phyloP scores from a whole-genome alignment of 306 rosid genomes.

The Rosa persica region DNA sequence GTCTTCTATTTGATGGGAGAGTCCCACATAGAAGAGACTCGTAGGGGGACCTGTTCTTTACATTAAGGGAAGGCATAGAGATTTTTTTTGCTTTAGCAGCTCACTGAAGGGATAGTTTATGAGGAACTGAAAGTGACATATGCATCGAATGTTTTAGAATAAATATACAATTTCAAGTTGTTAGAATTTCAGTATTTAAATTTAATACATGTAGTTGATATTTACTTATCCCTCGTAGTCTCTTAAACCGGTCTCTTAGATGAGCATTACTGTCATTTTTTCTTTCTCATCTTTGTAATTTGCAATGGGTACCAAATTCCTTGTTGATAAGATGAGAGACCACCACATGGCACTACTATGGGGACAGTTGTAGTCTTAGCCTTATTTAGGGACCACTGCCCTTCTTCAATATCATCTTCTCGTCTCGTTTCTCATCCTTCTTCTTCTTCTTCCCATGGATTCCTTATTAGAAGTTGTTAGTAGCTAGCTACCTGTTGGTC shows the following conservation, averaged over 20 bases:
- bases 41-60: conserved; percentile 15
- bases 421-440: conserved; percentile 19
- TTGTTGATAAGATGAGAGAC: conserved; percentile 36
- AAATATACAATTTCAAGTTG: too few species aligned
- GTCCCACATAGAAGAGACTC: neutral
- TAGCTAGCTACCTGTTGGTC: neutral
- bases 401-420: conserved; percentile 13
- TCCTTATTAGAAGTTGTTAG: conserved; percentile 7
- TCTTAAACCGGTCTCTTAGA: too few species aligned
- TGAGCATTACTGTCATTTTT: too few species aligned
- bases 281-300: neutral
- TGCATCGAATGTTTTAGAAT: too few species aligned
- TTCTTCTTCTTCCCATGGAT: neutral
- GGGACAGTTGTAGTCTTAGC: conserved; percentile 19
- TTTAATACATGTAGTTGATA: too few species aligned
- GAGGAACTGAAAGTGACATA: too few species aligned
- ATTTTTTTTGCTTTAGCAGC: neutral
- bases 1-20: neutral
- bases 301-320: conserved; percentile 19
- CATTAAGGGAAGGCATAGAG: conserved; percentile 14
- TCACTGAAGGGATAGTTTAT: too few species aligned
- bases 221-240: too few species aligned
- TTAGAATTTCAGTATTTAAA: too few species aligned
- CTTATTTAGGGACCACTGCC: conserved; percentile 48
- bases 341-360: conserved; percentile 33